Evolutionary conservation across 1,284 basidiomycete species (phyloP).

Genomic region (Melampsora medusae): DNA sequence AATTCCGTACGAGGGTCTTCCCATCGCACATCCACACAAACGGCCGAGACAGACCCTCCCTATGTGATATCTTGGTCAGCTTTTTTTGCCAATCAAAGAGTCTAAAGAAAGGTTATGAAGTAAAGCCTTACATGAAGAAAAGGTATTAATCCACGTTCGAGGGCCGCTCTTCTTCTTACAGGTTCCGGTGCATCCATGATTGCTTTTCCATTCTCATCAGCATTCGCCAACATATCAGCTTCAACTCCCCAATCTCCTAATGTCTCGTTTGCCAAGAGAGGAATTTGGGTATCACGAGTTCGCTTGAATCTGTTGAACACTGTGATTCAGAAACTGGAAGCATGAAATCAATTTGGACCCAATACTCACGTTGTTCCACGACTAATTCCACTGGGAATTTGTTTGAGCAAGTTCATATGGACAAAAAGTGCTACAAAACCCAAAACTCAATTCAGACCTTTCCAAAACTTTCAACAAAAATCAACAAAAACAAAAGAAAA

Average conservation of each 20-base stretch:
- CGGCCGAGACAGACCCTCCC: constrained; percentile 40
- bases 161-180: constrained; percentile 53
- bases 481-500: background rate
- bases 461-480: background rate
- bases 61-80: constrained; percentile 45
- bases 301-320: constrained; percentile 48
- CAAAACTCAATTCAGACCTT: constrained; percentile 48
- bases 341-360: background rate
- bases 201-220: constrained; percentile 55
- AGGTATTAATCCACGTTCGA: constrained; percentile 56
- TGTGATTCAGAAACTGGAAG: background rate
- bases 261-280: constrained; percentile 50
- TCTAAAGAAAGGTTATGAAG: background rate
- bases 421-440: constrained; percentile 50
- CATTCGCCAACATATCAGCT: constrained; percentile 58
- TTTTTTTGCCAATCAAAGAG: background rate
- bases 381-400: constrained; percentile 51
- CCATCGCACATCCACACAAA: constrained; percentile 34
- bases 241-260: constrained; percentile 56
- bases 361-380: constrained; percentile 17
- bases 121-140: constrained; percentile 51
- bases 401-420: constrained; percentile 58
- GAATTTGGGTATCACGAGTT: constrained; percentile 49
- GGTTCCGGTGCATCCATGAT: constrained; percentile 53
- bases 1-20: constrained; percentile 49